Conservation (phyloP, 129 eudicot genomes). For the Apium graveolens region DNA sequence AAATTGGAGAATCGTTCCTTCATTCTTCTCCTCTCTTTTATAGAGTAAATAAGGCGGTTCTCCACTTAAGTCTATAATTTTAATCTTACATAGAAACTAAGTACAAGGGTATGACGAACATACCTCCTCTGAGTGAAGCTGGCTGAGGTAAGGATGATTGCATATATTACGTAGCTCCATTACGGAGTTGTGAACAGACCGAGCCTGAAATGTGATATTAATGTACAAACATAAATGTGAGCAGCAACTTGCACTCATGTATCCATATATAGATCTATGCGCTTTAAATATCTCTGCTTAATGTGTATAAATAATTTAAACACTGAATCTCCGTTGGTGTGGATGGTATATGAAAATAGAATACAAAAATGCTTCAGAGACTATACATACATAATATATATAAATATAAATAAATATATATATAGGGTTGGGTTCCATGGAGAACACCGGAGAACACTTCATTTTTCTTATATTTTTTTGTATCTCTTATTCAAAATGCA, state of each 20-base stretch:
- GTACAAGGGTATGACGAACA: constrained; percentile 16
- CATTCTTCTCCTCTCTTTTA: neutral
- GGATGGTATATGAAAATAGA: neutral
- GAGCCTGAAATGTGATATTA: constrained; percentile 41
- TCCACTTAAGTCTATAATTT: neutral
- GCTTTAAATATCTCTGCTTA: neutral
- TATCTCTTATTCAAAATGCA: too few species aligned
- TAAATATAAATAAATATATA: neutral
- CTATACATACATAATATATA: neutral
- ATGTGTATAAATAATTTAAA: neutral
- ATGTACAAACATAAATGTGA: neutral
- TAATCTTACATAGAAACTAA: neutral
- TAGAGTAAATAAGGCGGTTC: neutral
- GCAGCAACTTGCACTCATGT: neutral
- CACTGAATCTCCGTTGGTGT: neutral
- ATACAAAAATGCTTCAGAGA: neutral
- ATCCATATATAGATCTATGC: neutral
- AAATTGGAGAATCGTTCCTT: neutral
- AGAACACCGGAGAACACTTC: too few species aligned
- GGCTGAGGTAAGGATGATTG: constrained; percentile 98
- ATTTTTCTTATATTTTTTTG: too few species aligned
- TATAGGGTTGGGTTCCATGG: too few species aligned
- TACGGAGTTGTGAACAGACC: constrained; percentile 87
- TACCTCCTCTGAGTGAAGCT: constrained; percentile 94
- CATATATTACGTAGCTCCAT: constrained; percentile 97